phyloP scores from a whole-genome alignment of 2,329 filamentous ascomycete genomes.

The Cladophialophora exuberans region DNA sequence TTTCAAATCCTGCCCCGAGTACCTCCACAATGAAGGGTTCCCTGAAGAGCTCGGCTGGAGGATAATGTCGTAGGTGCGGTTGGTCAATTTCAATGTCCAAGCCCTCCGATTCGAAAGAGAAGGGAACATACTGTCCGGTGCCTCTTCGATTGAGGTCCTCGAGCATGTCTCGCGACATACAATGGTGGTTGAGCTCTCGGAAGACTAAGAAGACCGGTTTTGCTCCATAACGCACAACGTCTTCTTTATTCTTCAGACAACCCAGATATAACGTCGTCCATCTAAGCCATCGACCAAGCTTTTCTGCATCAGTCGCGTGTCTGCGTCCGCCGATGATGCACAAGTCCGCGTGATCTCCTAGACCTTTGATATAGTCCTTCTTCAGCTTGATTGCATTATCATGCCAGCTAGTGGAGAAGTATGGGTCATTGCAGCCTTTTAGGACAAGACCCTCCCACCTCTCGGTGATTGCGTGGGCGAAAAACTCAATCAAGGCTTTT shows the following conservation, averaged over 20 bases:
- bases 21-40: conserved; percentile 78
- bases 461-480: conserved; percentile 67
- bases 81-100: conserved; percentile 55
- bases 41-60: conserved; percentile 57
- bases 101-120: conserved; percentile 35
- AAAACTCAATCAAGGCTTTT: conserved; percentile 62
- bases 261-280: conserved; percentile 85
- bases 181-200: conserved; percentile 58
- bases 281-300: conserved; percentile 58
- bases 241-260: conserved; percentile 71
- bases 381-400: conserved; percentile 79
- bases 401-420: conserved; percentile 61
- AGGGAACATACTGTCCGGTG: conserved; percentile 48
- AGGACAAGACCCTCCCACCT: conserved; percentile 79
- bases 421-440: conserved; percentile 75
- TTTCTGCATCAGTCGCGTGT: conserved; percentile 64
- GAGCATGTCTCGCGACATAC: conserved; percentile 57
- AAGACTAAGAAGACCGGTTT: conserved; percentile 69
- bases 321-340: conserved; percentile 76
- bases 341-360: conserved; percentile 84
- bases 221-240: conserved; percentile 53
- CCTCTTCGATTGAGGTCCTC: conserved; percentile 53
- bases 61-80: conserved; percentile 32
- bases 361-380: conserved; percentile 76
- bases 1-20: conserved; percentile 78